These are phyloP conservation scores for Choiromyces venosus DNA, from an alignment of 495 filamentous ascomycete species.

Conservation along the genomic window DNA sequence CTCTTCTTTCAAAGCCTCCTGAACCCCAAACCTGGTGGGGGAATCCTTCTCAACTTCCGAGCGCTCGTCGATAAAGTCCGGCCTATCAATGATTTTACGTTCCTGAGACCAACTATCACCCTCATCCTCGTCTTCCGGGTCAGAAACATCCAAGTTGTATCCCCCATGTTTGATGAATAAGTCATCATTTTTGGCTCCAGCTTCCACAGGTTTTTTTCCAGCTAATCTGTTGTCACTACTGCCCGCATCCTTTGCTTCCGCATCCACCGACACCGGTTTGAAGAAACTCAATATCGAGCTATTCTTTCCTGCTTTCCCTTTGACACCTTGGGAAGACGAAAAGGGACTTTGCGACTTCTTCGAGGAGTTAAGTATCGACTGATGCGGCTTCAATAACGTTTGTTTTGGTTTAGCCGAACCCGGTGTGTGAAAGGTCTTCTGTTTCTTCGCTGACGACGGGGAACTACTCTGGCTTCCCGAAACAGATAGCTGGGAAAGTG, in stretches of 20 bases:
- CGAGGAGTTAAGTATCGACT: background rate
- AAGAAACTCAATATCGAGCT: conserved; percentile 37
- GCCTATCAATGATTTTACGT: background rate
- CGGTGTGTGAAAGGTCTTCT: conserved; percentile 25
- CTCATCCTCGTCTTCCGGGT: conserved; percentile 33
- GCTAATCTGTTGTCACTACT: background rate
- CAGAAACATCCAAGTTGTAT: conserved; percentile 38
- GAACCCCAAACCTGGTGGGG: background rate
- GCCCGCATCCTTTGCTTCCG: background rate
- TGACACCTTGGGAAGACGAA: conserved; percentile 20
- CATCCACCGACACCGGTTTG: conserved; percentile 22
- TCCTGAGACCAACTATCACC: background rate
- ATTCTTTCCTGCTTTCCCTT: conserved; percentile 21
- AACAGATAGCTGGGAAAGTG: background rate
- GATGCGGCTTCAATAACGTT: conserved; percentile 31
- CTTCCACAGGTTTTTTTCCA: background rate
- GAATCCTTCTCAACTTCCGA: background rate
- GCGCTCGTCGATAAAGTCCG: background rate
- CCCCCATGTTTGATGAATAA: conserved; percentile 32
- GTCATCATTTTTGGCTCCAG: conserved; percentile 15
- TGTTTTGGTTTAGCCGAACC: conserved; percentile 17
- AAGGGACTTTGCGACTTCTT: conserved; percentile 5
- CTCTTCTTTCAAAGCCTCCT: background rate
- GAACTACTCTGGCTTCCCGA: conserved; percentile 10
- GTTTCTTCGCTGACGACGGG: conserved; percentile 31